Base-by-base conservation (phyloP, 306 rosid genomes). In the Lithocarpus polystachyus region DNA sequence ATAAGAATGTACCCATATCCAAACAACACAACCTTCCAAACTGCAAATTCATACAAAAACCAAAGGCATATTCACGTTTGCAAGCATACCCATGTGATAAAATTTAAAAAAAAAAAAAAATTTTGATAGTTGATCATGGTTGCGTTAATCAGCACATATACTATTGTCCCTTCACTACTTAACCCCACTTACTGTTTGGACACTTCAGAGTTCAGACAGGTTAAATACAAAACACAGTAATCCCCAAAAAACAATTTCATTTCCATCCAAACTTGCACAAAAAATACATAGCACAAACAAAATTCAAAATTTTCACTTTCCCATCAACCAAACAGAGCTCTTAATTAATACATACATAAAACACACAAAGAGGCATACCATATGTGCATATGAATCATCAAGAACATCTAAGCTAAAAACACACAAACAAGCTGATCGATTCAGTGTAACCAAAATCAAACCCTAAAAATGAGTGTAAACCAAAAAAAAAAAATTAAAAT, bases 241-340 rank as follows among this genome's bases (percentile, higher is more conserved):
- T 59, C 6, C 1, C 65, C 29, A 26, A 59, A 10, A 37, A 37
- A 7, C 45, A 37, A 8, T 7, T 37, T 37, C 45, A 37, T 37
- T 37, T 37, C 45, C 45, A 37, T 8, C 45, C 45, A 37, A 37
- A 8, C 11, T 37, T 37, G 45, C 69, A 17, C 54, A 5, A 55
- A 59, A 53, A 4, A 24, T 17, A 35, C 15, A 5, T 6, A 45
- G 26, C 45, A 48, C 37, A 53, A 72, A n/a, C n/a, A 33, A 14
- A 6, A 75, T 31, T 71, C 20, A 80, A 78, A 84, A 75, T 37
- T 15, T 28, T 67, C 5, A 11, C 10, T 61, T 79, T 55, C 40
- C 55, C 62, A 77, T 43, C 68, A 73, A 17, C 74, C 75, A 56
- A 73, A 56, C 33, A 37, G 68, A 65, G 37, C 54, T 31, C 62